phyloP scores from a whole-genome alignment of 768 basidiomycete genomes.

The button mushroom (Agaricus bisporus) region DNA sequence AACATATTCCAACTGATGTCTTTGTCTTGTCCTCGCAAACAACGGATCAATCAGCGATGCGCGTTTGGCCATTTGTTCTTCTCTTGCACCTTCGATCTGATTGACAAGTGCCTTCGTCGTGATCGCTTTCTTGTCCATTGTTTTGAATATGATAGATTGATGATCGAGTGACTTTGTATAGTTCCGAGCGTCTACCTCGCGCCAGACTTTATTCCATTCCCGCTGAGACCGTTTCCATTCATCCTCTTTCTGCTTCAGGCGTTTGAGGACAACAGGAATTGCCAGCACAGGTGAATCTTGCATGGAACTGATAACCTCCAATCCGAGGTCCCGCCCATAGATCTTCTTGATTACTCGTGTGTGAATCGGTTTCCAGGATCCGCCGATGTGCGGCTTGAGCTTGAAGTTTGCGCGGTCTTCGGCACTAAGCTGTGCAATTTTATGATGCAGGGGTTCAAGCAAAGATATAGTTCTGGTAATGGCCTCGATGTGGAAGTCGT shows the following conservation, averaged over 20 bases:
- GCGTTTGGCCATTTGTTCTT: conserved; percentile 74
- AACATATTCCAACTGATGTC: conserved; percentile 76
- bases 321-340: conserved; percentile 80
- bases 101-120: conserved; percentile 70
- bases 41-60: conserved; percentile 54
- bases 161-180: conserved; percentile 92
- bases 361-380: conserved; percentile 84
- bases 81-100: conserved; percentile 80
- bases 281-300: conserved; percentile 89
- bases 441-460: conserved; percentile 87
- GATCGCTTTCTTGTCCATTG: conserved; percentile 80
- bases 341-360: conserved; percentile 95
- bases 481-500: conserved; percentile 97
- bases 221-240: conserved; percentile 97
- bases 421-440: conserved; percentile 69
- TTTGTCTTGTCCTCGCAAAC: conserved; percentile 55
- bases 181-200: conserved; percentile 92
- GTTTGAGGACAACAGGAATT: conserved; percentile 82
- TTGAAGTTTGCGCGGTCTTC: conserved; percentile 82
- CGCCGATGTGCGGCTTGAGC: conserved; percentile 84
- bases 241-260: conserved; percentile 94
- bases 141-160: conserved; percentile 87
- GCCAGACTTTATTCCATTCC: conserved; percentile 99
- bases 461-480: conserved; percentile 85
- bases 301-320: conserved; percentile 80